Conservation (phyloP, 2,329 filamentous ascomycete genomes). For the Phialemoniopsis sp. region DNA sequence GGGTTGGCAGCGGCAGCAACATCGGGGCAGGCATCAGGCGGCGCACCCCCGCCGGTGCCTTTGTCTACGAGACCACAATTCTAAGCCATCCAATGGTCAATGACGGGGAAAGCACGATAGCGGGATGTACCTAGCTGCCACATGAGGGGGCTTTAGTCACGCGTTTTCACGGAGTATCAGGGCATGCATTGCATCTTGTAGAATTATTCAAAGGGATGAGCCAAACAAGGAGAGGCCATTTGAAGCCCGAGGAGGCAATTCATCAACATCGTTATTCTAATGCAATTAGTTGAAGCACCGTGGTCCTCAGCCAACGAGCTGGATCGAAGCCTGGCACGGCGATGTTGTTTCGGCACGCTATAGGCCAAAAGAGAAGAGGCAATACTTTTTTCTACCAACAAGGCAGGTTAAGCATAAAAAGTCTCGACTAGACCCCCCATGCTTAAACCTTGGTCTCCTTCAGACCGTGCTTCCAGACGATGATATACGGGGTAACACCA, state of each 20-base stretch:
- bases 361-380: slow-evolving; percentile 4
- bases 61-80: slow-evolving; percentile 45
- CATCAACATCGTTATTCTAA: too few species aligned
- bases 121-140: too few species aligned
- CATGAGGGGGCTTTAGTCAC: too few species aligned
- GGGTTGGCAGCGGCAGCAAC: slow-evolving; percentile 17
- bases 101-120: too few species aligned
- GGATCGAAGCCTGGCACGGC: not conserved
- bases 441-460: slow-evolving; percentile 85
- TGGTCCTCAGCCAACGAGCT: too few species aligned
- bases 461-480: slow-evolving; percentile 94
- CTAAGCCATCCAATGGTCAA: too few species aligned
- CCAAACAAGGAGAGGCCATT: not conserved
- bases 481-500: slow-evolving; percentile 83
- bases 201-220: not conserved
- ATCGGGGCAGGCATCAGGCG: slow-evolving; percentile 11
- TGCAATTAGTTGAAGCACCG: too few species aligned
- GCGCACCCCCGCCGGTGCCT: slow-evolving; percentile 47
- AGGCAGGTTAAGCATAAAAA: slow-evolving; percentile 4
- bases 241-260: too few species aligned
- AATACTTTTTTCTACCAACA: not conserved
- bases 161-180: too few species aligned
- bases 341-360: slow-evolving; percentile 4
- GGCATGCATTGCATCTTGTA: too few species aligned
- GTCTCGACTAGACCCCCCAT: not conserved